Base-by-base conservation (phyloP, 2,329 filamentous ascomycete genomes). In the Colletotrichum chlorophyti region DNA sequence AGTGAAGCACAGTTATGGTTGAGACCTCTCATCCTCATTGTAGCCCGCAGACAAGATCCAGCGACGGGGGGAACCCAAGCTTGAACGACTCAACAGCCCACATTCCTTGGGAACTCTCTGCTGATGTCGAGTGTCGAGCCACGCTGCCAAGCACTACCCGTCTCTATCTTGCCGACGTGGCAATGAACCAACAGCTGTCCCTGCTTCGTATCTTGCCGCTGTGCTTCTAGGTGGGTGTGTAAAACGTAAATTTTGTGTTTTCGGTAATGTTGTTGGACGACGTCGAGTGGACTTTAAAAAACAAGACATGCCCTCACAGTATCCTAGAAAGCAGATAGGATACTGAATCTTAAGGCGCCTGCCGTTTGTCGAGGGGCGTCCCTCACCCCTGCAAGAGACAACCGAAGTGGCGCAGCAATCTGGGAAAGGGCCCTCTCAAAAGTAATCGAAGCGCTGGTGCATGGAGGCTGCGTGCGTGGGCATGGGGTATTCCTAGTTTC, bases 401-500 rank as follows among this genome's bases (percentile, higher is more conserved):
- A 17, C 34, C 31, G 46, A 21, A 54, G 45, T 19, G 23, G 32
- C 21, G 21, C 43, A 34, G 51, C 43, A 49, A 32, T 34, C 10
- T 41, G 42, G 50, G 27, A 14, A 38, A 26, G 17, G 19, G 34
- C 11, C 31, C 31, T 26, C 26, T 58, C 24, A 58, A 24, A 54
- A 26, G 50, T 47, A 40, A 21, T 32, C 42, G 51, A 42, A 35
- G 57, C 27, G 57, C 29, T 47, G 52, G 19, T 50, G 55, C 23
- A 55, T 40, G 32, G 57, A 52, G 43, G 43, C 43, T 32, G 52
- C 41, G n/a, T 49, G 51, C 37, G 38, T 24, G 38, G 45, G 12
- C 8, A 55, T 38, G 43, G 57, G 43, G 6, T 43, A 55, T 31
- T 50, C 51, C 57, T 60, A 60, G 51, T 60, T 46, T 15, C 57